Base-by-base conservation (phyloP, 2,329 filamentous ascomycete species). In the Apiospora sp. region DNA sequence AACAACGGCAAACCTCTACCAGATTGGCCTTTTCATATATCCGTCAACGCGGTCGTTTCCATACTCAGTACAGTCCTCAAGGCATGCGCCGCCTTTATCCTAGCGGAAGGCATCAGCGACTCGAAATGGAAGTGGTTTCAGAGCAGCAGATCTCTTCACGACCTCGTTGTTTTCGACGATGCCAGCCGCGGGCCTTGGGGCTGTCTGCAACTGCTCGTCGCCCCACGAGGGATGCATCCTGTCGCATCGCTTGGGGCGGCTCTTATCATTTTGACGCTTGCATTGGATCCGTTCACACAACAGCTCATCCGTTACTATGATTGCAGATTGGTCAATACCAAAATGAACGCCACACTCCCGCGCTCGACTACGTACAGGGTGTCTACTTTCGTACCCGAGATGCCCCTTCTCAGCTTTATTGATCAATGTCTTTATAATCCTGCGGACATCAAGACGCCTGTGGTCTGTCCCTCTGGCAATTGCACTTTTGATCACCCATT, bases 181-280 rank as follows among this genome's bases (percentile, higher is more conserved):
- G 69, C 69, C 13, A 71, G 69, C 43, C 69, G 69, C n/a, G 69
- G 69, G 0, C 69, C 69, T 16, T 71, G 69, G 69, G 69, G 69
- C 1, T 71, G 69, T 13, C 13, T 71, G 37, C 14, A 19, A 27
- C n/a, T 71, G 5, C 69, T 71, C 51, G 4, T 61, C 19, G 34
- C 34, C 30, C 51, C 51, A 6, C 10, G 69, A 30, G 51, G 69
- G 5, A 19, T 71, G 19, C 49, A 54, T 16, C 49, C 49, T 4
- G n/a, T 71, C 19, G 51, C 69, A 22, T 71, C 69, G 6, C 51
- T 71, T 7, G 69, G 69, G 5, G 69, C 69, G 1, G 51, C 51
- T 10, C 69, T 71, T 34, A 19, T 27, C 37, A 27, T 71, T 5
- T 4, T 71, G n/a, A 48, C 41, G 1, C n/a, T 71, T 4, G 69